These are phyloP conservation scores for Phytophthora vignae DNA, from an alignment of 352 stramenopile species.

Conservation along the genomic window DNA sequence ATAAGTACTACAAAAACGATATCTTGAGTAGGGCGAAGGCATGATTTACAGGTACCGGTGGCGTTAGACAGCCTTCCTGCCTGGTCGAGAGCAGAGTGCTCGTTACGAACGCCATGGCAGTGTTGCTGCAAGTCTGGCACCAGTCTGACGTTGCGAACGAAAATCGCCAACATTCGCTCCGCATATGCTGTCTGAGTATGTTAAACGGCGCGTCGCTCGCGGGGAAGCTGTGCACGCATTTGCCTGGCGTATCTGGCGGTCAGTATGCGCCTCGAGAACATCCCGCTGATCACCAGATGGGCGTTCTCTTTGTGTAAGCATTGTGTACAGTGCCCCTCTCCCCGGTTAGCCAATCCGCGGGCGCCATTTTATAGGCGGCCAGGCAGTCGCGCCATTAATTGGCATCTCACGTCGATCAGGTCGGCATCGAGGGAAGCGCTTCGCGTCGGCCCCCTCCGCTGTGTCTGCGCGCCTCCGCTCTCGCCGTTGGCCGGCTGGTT, in stretches of 20 bases:
- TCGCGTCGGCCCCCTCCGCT: conserved; percentile 17
- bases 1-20: too few species aligned
- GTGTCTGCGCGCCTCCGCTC: conserved; percentile 14
- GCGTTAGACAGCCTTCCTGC: too few species aligned
- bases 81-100: background rate
- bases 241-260: background rate
- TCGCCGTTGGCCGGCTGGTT: background rate
- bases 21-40: too few species aligned
- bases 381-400: conserved; percentile 40
- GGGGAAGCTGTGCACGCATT: conserved; percentile 9
- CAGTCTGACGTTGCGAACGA: conserved; percentile 17
- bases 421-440: conserved; percentile 19
- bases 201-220: conserved; percentile 13
- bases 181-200: conserved; percentile 24
- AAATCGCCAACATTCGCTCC: background rate
- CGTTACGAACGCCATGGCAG: background rate
- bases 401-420: conserved; percentile 14
- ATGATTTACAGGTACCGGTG: too few species aligned
- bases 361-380: conserved; percentile 20
- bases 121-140: background rate
- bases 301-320: conserved; percentile 21
- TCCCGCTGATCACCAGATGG: conserved; percentile 23
- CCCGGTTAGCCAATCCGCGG: conserved; percentile 33
- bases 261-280: conserved; percentile 17
- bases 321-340: conserved; percentile 12